These are phyloP conservation scores for Diaporthe sp. DNA, from an alignment of 2,329 filamentous ascomycete species.

Conservation along the genomic window DNA sequence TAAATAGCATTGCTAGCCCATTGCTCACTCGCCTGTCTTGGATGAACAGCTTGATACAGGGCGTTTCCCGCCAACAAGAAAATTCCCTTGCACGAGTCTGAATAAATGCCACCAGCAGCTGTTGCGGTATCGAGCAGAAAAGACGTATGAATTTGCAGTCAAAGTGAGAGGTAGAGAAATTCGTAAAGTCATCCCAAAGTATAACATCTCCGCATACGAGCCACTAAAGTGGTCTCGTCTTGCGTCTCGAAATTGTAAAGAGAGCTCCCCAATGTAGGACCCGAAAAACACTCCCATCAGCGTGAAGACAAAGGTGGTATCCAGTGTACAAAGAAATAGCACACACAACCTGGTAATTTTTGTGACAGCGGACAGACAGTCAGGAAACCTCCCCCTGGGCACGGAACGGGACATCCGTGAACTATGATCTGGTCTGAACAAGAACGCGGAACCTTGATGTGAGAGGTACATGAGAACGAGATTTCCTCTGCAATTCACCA, in stretches of 20 bases:
- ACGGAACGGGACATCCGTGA: slow-evolving; percentile 38
- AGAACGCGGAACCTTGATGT: slow-evolving; percentile 13
- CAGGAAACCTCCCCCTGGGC: slow-evolving; percentile 24
- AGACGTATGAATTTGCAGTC: slow-evolving; percentile 26
- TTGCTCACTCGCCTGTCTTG: background rate
- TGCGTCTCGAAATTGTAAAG: slow-evolving; percentile 36
- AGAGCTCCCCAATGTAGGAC: slow-evolving; percentile 39
- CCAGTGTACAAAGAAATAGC: slow-evolving; percentile 43
- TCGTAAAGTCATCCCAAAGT: slow-evolving; percentile 39
- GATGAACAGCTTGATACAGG: background rate
- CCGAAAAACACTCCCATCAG: slow-evolving; percentile 41
- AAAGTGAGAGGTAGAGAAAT: slow-evolving; percentile 37
- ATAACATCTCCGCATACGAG: slow-evolving; percentile 27
- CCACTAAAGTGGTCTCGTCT: slow-evolving; percentile 20
- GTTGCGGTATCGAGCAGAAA: slow-evolving; percentile 3
- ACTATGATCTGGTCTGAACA: slow-evolving; percentile 29
- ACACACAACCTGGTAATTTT: slow-evolving; percentile 43
- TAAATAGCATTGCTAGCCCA: background rate
- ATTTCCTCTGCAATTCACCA: slow-evolving; percentile 1
- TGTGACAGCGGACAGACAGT: slow-evolving; percentile 28
- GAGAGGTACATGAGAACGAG: slow-evolving; percentile 26
- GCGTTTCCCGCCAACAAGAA: background rate
- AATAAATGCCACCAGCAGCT: slow-evolving; percentile 5
- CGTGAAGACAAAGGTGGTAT: slow-evolving; percentile 45
- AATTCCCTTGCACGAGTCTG: background rate